Percentiles rank a stretch among this genome's conserved stretches.
phyloP scores from a whole-genome alignment of 345 rosid species.

The Corchorus capsularis region DNA sequence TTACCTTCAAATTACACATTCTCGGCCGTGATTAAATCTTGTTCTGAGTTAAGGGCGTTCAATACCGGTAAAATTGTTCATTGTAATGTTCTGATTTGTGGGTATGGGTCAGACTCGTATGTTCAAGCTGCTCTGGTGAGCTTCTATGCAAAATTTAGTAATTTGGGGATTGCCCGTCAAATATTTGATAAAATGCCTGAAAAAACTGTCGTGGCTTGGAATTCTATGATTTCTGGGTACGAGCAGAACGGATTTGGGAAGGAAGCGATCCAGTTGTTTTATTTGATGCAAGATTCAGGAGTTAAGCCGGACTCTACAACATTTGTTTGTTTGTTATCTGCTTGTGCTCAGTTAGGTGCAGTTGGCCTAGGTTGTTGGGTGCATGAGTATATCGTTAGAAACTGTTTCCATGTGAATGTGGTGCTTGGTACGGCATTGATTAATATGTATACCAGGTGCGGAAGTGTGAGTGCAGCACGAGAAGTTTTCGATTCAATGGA shows the following conservation, averaged over 20 bases:
- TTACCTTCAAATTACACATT: slow-evolving; percentile 66
- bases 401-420: slow-evolving; percentile 53
- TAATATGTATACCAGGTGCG: slow-evolving; percentile 85
- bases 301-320: slow-evolving; percentile 66
- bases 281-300: slow-evolving; percentile 50
- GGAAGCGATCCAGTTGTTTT: slow-evolving; percentile 60
- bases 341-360: slow-evolving; percentile 77
- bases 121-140: slow-evolving; percentile 70
- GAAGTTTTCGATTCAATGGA: slow-evolving; percentile 66
- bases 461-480: slow-evolving; percentile 54
- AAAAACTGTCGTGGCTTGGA: slow-evolving; percentile 74
- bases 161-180: slow-evolving; percentile 47
- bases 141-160: slow-evolving; percentile 51
- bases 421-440: slow-evolving; percentile 74
- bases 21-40: slow-evolving; percentile 71
- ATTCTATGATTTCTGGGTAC: slow-evolving; percentile 75
- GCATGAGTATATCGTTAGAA: slow-evolving; percentile 44
- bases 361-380: slow-evolving; percentile 66
- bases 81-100: slow-evolving; percentile 52
- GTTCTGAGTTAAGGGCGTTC: slow-evolving; percentile 55
- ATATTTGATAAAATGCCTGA: slow-evolving; percentile 73
- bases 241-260: slow-evolving; percentile 74
- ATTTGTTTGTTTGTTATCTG: slow-evolving; percentile 62
- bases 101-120: slow-evolving; percentile 60
- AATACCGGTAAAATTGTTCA: slow-evolving; percentile 58